These are phyloP conservation scores for Calonectria montana DNA, from an alignment of 2,329 filamentous ascomycete species.

Conservation along the genomic window DNA sequence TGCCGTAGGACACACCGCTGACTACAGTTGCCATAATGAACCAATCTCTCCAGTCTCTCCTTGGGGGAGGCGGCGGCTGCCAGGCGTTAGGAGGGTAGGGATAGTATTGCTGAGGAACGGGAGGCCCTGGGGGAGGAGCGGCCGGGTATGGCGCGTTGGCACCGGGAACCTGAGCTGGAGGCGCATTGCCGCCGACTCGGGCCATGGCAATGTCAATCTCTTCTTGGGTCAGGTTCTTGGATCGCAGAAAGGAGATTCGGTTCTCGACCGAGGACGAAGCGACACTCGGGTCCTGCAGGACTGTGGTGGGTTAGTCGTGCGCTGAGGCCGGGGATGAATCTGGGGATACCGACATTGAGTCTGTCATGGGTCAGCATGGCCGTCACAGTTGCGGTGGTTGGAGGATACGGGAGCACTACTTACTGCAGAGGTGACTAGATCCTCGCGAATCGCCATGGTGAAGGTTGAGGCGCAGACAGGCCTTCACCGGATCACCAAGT, in stretches of 20 bases:
- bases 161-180: constrained; percentile 47
- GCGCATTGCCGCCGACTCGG: constrained; percentile 73
- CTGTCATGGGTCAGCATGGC: constrained; percentile 35
- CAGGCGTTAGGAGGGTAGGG: constrained; percentile 66
- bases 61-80: constrained; percentile 73
- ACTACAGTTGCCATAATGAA: constrained; percentile 99
- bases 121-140: constrained; percentile 56
- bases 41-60: constrained; percentile 97
- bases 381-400: background rate
- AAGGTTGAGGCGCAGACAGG: constrained; percentile 29
- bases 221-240: constrained; percentile 96
- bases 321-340: background rate
- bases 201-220: constrained; percentile 89
- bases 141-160: constrained; percentile 54
- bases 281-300: constrained; percentile 95
- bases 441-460: constrained; percentile 89
- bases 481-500: constrained; percentile 40
- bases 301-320: constrained; percentile 56
- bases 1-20: constrained; percentile 86
- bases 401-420: constrained; percentile 37
- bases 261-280: constrained; percentile 91
- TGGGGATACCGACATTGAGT: constrained; percentile 55
- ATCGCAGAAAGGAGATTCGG: constrained; percentile 90
- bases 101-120: constrained; percentile 59
- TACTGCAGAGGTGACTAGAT: constrained; percentile 87